phyloP scores from a whole-genome alignment of 2,329 filamentous ascomycete species.

The Aspergillus bombycis region DNA sequence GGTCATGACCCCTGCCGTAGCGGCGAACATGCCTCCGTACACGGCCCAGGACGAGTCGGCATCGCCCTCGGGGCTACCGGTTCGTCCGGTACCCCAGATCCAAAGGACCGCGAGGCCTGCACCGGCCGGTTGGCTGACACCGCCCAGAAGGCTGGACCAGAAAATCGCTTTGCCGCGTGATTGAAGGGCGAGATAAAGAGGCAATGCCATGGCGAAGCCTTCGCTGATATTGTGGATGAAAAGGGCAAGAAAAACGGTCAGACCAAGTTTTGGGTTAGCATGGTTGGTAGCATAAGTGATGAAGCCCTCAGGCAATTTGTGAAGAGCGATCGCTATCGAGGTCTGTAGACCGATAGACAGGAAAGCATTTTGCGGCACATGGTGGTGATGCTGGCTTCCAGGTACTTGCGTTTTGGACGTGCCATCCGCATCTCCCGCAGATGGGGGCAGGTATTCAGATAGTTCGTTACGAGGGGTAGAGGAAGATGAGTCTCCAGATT shows the following conservation, averaged over 20 bases:
- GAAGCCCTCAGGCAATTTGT: slow-evolving; percentile 87
- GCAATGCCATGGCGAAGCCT: slow-evolving; percentile 90
- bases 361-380: slow-evolving; percentile 92
- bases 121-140: slow-evolving; percentile 82
- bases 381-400: slow-evolving; percentile 73
- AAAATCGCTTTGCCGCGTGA: slow-evolving; percentile 80
- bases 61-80: slow-evolving; percentile 34
- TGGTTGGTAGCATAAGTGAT: slow-evolving; percentile 98
- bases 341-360: slow-evolving; percentile 95
- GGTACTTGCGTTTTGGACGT: slow-evolving; percentile 8
- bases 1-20: slow-evolving; percentile 92
- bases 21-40: slow-evolving; percentile 72
- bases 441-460: slow-evolving; percentile 9
- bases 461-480: slow-evolving; percentile 18
- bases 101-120: slow-evolving; percentile 82
- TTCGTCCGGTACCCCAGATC: slow-evolving; percentile 72
- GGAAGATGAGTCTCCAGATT: slow-evolving; percentile 9
- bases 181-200: slow-evolving; percentile 85
- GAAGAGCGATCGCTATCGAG: slow-evolving; percentile 88
- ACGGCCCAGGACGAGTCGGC: slow-evolving; percentile 56
- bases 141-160: slow-evolving; percentile 82
- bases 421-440: slow-evolving; percentile 6
- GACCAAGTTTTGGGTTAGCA: slow-evolving; percentile 82
- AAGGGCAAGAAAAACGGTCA: slow-evolving; percentile 91
- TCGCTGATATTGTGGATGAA: slow-evolving; percentile 99